Percentiles rank a stretch among this genome's conserved stretches.
These are phyloP conservation scores for Diplosphaera chodatii DNA, from an alignment of 139 green algal species.

Conservation along the genomic window DNA sequence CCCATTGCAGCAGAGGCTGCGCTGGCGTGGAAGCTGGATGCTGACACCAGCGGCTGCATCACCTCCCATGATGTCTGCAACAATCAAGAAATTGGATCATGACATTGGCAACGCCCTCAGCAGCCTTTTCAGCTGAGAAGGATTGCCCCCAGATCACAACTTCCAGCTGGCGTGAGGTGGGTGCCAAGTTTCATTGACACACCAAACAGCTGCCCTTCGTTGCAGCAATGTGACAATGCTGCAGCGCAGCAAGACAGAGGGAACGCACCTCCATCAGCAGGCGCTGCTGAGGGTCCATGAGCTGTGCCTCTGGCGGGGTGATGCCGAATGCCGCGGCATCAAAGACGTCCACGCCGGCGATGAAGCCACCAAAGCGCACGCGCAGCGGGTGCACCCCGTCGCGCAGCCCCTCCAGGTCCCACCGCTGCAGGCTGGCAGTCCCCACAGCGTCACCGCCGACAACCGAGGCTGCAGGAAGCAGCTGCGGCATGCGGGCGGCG, in stretches of 20 bases:
- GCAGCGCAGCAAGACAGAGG: too few species aligned
- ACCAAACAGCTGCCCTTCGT: too few species aligned
- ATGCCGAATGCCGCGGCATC: constrained; percentile 49
- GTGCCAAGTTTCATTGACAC: too few species aligned
- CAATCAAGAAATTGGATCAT: too few species aligned
- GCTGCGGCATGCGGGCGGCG: neutral
- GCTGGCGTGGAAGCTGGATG: neutral
- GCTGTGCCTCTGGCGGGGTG: constrained; percentile 40
- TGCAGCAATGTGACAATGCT: constrained; percentile 6
- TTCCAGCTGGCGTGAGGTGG: too few species aligned
- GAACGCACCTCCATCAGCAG: constrained; percentile 46
- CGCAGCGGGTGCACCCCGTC: constrained; percentile 5
- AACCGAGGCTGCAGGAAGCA: neutral
- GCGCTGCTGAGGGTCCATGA: constrained; percentile 79
- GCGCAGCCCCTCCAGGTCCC: constrained; percentile 25
- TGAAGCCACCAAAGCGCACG: constrained; percentile 64
- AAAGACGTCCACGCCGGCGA: constrained; percentile 52
- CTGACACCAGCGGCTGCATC: constrained; percentile 2
- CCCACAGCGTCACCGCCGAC: neutral
- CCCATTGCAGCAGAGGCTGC: constrained; percentile 14
- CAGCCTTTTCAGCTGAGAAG: too few species aligned
- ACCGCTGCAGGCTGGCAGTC: constrained; percentile 14
- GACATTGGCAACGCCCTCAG: too few species aligned
- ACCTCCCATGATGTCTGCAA: constrained; percentile 23
- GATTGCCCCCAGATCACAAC: too few species aligned